Evolutionary conservation across 1,139 yeast species (phyloP).

Genomic region (Scheffersomyces titani): DNA sequence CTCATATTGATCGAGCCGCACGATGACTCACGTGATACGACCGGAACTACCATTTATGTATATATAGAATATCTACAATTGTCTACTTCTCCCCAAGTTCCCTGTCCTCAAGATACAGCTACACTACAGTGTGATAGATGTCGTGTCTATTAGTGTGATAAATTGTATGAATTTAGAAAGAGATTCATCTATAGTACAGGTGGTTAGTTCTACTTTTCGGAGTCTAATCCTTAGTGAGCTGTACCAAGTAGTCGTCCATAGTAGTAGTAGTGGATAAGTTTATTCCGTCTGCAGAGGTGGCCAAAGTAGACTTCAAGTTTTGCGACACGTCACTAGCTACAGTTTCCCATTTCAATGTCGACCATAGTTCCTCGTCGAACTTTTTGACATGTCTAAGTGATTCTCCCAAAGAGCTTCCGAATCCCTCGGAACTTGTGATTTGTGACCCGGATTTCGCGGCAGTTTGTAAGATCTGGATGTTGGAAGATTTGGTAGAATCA

Average conservation of each 20-base stretch:
- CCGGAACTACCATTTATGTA: neutral
- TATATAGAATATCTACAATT: neutral
- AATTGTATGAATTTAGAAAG: neutral
- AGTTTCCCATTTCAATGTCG: conserved; percentile 49
- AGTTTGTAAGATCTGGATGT: conserved; percentile 46
- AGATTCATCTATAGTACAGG: conserved; percentile 1
- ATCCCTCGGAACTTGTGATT: conserved; percentile 74
- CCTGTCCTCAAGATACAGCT: neutral
- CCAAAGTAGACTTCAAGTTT: conserved; percentile 27
- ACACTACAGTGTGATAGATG: neutral
- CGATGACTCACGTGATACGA: neutral
- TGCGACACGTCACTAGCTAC: conserved; percentile 36
- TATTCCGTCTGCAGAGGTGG: conserved; percentile 21
- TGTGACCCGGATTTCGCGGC: conserved; percentile 51
- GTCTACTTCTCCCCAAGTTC: neutral
- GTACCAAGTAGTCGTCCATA: conserved; percentile 29
- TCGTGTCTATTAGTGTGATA: neutral
- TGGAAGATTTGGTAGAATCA: conserved; percentile 37
- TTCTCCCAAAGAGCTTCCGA: conserved; percentile 68
- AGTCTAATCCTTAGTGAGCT: conserved; percentile 8
- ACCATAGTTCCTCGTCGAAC: conserved; percentile 74
- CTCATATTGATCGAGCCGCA: neutral
- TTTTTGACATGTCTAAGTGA: conserved; percentile 72
- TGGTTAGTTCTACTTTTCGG: neutral
- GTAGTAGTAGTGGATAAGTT: conserved; percentile 28